Base-by-base conservation (phyloP, 805 yeast genomes). In the Phaffomyces thermotolerans region DNA sequence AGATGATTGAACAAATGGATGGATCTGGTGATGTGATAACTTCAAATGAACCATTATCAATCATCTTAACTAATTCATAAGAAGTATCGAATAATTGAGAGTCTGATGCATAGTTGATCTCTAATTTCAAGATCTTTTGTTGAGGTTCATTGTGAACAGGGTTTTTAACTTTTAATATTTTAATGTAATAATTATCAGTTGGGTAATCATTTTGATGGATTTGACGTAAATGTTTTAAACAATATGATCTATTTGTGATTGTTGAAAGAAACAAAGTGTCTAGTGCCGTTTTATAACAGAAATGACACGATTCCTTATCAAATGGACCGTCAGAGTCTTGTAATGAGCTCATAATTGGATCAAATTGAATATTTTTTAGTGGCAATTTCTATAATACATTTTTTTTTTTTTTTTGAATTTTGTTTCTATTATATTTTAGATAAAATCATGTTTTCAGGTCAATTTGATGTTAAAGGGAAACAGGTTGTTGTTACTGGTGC, bases 251-350 rank as follows among this genome's bases (percentile, higher is more conserved):
- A 61, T 75, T 86, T 52, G 95, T 82, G 2, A 65, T 52, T 40
- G 93, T 66, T 50, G 96, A 90, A 13, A 90, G 76, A 55, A 84
- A 90, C 15, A 91, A 60, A 1, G 95, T 95, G 39, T 73, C 75
- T 41, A 66, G 64, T 4, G 86, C 76, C 0, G 86, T 78, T 48
- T 81, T 91, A 57, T 84, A 91, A 42, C 90, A 83, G 64, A 76
- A 91, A 67, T 84, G 84, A 59, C 97, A 90, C 52, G 89, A 96
- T 65, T 91, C 97, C 58, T 87, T 90, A 56, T 78, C 81, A 15
- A 90, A 67, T 22, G 63, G 48, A 1, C 52, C 52, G 30, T 46
- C 50, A 39, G 45, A 49, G 8, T 24, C 42, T 18, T 23, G 33
- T 13, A 33, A 15, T 15, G 10, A 27, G 10, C 29, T 27, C 29